phyloP scores from a whole-genome alignment of 148 eudicot species.

The Pouteria glomerata region DNA sequence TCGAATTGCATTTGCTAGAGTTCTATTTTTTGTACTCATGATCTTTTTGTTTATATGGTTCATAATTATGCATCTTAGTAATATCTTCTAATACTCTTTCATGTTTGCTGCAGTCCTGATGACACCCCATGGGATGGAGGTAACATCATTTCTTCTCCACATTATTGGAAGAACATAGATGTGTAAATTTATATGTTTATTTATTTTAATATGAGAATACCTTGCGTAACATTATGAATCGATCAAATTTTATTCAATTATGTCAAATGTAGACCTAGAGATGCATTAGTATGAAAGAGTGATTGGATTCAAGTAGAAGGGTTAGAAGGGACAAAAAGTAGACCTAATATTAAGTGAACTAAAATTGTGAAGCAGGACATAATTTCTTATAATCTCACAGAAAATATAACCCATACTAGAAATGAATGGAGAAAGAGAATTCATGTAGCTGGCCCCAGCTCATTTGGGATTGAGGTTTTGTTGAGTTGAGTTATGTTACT shows the following conservation, averaged over 20 bases:
- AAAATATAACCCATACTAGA: too few species aligned
- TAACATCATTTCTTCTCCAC: slow-evolving; percentile 4
- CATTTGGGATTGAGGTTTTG: too few species aligned
- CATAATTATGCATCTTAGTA: background rate
- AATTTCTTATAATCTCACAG: too few species aligned
- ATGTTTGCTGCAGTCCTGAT: slow-evolving; percentile 30
- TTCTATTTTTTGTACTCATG: background rate
- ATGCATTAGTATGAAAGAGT: too few species aligned
- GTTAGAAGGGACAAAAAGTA: too few species aligned
- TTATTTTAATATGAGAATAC: background rate
- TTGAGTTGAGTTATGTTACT: too few species aligned
- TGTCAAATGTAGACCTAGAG: too few species aligned
- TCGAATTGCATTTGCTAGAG: background rate
- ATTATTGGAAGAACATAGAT: background rate
- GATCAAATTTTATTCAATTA: background rate
- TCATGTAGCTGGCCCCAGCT: too few species aligned
- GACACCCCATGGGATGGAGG: slow-evolving; percentile 45
- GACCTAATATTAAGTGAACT: too few species aligned
- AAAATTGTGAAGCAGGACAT: too few species aligned
- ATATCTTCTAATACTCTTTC: slow-evolving; percentile 4
- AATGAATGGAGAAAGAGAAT: too few species aligned
- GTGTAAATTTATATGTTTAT: background rate
- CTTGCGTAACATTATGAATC: background rate
- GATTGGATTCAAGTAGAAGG: too few species aligned
- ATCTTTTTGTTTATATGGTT: background rate